Evolutionary conservation across 495 filamentous ascomycete genomes (phyloP).

Genomic region (Lophium mytilinum): DNA sequence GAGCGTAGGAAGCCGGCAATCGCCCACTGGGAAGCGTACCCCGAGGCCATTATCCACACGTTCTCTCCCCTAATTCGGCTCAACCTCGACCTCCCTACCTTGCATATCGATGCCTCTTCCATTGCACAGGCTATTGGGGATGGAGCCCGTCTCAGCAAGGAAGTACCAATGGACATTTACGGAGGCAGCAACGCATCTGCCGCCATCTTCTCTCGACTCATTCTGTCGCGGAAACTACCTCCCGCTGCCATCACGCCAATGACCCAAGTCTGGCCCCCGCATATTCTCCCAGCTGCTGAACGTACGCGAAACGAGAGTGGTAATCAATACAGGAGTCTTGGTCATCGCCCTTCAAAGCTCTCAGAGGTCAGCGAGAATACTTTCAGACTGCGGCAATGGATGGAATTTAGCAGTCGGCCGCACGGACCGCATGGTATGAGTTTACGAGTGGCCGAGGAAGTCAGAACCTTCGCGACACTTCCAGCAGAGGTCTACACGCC

Average conservation of each 20-base stretch:
- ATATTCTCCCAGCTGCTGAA: slow-evolving; percentile 52
- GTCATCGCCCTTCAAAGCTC: slow-evolving; percentile 37
- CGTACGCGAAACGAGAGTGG: slow-evolving; percentile 42
- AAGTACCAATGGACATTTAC: slow-evolving; percentile 45
- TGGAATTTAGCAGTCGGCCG: slow-evolving; percentile 39
- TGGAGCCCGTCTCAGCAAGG: slow-evolving; percentile 24
- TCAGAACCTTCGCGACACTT: slow-evolving; percentile 71
- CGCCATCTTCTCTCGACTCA: slow-evolving; percentile 40
- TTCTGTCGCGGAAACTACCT: slow-evolving; percentile 40
- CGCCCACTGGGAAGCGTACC: slow-evolving; percentile 54
- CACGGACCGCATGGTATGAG: not conserved
- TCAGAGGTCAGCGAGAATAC: slow-evolving; percentile 51
- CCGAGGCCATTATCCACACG: slow-evolving; percentile 61
- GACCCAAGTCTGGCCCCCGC: slow-evolving; percentile 67
- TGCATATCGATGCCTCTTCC: slow-evolving; percentile 43
- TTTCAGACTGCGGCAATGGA: slow-evolving; percentile 70
- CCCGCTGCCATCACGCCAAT: slow-evolving; percentile 26
- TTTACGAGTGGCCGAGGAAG: slow-evolving; percentile 49
- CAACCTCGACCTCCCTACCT: slow-evolving; percentile 61
- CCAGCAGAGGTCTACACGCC: slow-evolving; percentile 65
- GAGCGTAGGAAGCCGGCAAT: slow-evolving; percentile 44
- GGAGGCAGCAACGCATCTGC: slow-evolving; percentile 18
- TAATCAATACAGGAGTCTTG: slow-evolving; percentile 33
- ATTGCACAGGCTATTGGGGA: slow-evolving; percentile 2
- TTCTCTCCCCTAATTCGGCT: slow-evolving; percentile 63